Evolutionary conservation across 192 early-diverging fungal genomes (phyloP).

Genomic region (Dimargaris cristalligena): DNA sequence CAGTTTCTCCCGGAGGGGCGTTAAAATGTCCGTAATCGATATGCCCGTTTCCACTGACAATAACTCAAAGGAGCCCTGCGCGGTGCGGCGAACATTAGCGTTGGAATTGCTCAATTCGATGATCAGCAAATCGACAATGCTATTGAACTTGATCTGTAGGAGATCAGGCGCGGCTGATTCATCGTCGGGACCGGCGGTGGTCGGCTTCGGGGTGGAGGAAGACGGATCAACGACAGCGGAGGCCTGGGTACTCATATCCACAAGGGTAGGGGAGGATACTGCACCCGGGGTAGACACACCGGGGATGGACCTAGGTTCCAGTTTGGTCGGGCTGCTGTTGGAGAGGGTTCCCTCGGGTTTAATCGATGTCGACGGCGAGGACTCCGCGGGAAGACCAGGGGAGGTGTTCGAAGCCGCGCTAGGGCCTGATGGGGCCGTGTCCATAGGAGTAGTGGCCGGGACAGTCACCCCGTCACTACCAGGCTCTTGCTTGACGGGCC

Average conservation of each 20-base stretch:
- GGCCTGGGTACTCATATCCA: too few species aligned
- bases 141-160: conserved; percentile 34
- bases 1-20: conserved; percentile 67
- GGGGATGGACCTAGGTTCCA: too few species aligned
- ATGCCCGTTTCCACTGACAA: conserved; percentile 62
- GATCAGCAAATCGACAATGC: conserved; percentile 59
- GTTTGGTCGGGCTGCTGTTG: conserved; percentile 33
- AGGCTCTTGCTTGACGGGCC: too few species aligned
- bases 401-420: background rate
- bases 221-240: background rate
- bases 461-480: too few species aligned
- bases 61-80: conserved; percentile 63
- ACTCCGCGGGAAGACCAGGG: background rate
- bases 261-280: too few species aligned
- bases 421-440: too few species aligned
- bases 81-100: conserved; percentile 68
- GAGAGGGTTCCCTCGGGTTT: conserved; percentile 4
- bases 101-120: conserved; percentile 88
- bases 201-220: background rate
- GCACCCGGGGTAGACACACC: too few species aligned
- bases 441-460: too few species aligned
- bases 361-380: background rate
- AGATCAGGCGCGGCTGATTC: background rate
- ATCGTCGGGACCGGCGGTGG: background rate
- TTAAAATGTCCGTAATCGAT: conserved; percentile 70